These are phyloP conservation scores for Diutina rugosa DNA, from an alignment of 1,139 yeast species.

Conservation along the genomic window DNA sequence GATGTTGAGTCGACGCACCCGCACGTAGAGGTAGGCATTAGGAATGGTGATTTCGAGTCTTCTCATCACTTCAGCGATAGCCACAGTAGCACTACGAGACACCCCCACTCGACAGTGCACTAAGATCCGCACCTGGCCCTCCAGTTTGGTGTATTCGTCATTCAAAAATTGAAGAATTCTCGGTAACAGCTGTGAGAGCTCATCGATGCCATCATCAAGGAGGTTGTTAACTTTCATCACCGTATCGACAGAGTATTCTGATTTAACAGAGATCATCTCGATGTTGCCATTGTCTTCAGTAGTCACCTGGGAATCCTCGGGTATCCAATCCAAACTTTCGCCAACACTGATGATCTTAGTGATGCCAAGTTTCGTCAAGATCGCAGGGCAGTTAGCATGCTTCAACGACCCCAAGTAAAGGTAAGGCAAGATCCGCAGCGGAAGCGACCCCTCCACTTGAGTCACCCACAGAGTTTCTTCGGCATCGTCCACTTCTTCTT, in stretches of 20 bases:
- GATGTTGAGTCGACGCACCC: conserved; percentile 33
- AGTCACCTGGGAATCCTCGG: conserved; percentile 14
- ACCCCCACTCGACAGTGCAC: conserved; percentile 42
- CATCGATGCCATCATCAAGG: conserved; percentile 38
- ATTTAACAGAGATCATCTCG: conserved; percentile 10
- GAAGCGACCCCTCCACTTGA: conserved; percentile 48
- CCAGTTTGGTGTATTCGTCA: conserved; percentile 14
- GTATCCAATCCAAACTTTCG: conserved; percentile 58
- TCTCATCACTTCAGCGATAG: conserved; percentile 35
- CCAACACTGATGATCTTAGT: conserved; percentile 78
- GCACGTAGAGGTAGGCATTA: conserved; percentile 30
- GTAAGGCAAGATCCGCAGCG: conserved; percentile 69
- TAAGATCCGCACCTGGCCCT: conserved; percentile 23
- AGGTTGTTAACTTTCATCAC: conserved; percentile 32
- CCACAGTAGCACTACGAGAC: conserved; percentile 36
- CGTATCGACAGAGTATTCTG: conserved; percentile 14
- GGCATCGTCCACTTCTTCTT: conserved; percentile 6
- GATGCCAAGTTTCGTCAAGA: conserved; percentile 57
- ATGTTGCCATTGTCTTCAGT: conserved; percentile 19
- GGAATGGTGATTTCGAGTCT: conserved; percentile 23
- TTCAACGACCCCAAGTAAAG: conserved; percentile 73
- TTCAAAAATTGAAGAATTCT: conserved; percentile 23
- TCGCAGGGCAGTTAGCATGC: conserved; percentile 65
- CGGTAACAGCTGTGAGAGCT: conserved; percentile 22
- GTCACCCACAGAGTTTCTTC: conserved; percentile 19